Evolutionary conservation across 768 basidiomycete genomes (phyloP).

Genomic region (Boletellus ananiceps): DNA sequence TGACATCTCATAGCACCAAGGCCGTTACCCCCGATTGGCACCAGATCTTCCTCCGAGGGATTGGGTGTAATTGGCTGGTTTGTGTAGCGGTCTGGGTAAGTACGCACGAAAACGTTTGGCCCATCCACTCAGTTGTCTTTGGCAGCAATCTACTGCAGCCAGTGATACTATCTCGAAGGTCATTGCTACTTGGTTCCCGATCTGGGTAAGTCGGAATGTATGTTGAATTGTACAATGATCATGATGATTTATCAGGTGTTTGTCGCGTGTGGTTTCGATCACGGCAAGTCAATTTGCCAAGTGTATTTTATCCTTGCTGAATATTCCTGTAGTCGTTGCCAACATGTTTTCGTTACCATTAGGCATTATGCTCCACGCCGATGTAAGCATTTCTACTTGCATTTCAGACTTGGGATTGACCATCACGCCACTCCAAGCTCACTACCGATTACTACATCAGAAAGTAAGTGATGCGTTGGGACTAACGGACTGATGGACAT

Average conservation of each 20-base stretch:
- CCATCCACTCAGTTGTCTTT: slow-evolving; percentile 1
- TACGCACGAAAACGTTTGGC: not conserved
- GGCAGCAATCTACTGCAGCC: slow-evolving; percentile 65
- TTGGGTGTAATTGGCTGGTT: slow-evolving; percentile 77
- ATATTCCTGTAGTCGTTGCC: slow-evolving; percentile 47
- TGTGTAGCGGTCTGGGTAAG: slow-evolving; percentile 70
- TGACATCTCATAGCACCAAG: slow-evolving; percentile 43
- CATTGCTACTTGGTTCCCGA: slow-evolving; percentile 66
- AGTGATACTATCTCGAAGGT: slow-evolving; percentile 69
- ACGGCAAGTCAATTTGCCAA: slow-evolving; percentile 41
- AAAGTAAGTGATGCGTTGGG: slow-evolving; percentile 43
- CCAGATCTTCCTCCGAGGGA: slow-evolving; percentile 68
- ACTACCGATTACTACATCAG: slow-evolving; percentile 52
- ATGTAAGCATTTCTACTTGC: slow-evolving; percentile 38
- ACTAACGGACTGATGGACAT: not conserved
- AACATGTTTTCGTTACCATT: slow-evolving; percentile 75
- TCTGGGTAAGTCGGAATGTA: slow-evolving; percentile 49
- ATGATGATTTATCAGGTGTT: slow-evolving; percentile 43
- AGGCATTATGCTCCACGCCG: slow-evolving; percentile 65
- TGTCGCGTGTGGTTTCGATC: slow-evolving; percentile 67
- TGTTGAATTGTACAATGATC: not conserved
- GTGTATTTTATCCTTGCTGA: not conserved
- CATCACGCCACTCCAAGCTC: slow-evolving; percentile 11
- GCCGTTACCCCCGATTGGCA: slow-evolving; percentile 64
- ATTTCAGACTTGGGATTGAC: slow-evolving; percentile 2